phyloP scores from a whole-genome alignment of 345 rosid genomes.

The Pelargonium nanum region DNA sequence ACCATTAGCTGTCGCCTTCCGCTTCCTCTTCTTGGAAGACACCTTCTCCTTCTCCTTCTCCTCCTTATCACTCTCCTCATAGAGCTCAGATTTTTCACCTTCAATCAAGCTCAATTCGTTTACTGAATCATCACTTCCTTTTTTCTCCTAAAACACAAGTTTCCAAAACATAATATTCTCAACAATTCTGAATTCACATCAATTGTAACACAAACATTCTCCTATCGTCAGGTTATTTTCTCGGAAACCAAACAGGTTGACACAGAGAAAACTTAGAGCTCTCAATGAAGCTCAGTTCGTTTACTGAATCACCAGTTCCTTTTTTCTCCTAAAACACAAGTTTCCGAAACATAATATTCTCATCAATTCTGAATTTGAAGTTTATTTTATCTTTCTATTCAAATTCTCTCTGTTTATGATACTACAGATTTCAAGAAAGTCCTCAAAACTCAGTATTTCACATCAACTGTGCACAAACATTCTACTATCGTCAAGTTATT shows the following conservation, averaged over 20 bases:
- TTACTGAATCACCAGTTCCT: not conserved
- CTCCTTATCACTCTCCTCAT: not conserved
- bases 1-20: constrained; percentile 45
- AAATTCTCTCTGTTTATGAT: too few species aligned
- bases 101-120: constrained; percentile 29
- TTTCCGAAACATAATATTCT: not conserved
- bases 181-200: not conserved
- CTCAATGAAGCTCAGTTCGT: not conserved
- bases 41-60: constrained; percentile 16
- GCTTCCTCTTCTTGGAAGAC: constrained; percentile 47
- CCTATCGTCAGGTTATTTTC: too few species aligned
- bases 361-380: too few species aligned
- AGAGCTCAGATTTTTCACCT: constrained; percentile 21
- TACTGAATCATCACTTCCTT: constrained; percentile 19
- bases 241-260: too few species aligned
- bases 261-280: too few species aligned
- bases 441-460: too few species aligned
- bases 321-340: constrained; percentile 10
- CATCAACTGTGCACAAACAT: too few species aligned
- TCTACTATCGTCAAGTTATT: too few species aligned
- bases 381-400: too few species aligned
- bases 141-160: constrained; percentile 24
- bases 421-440: too few species aligned
- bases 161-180: not conserved
- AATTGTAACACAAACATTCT: too few species aligned